Base-by-base conservation (phyloP, 1,284 basidiomycete species). In the Cryptococcus hybrid region DNA sequence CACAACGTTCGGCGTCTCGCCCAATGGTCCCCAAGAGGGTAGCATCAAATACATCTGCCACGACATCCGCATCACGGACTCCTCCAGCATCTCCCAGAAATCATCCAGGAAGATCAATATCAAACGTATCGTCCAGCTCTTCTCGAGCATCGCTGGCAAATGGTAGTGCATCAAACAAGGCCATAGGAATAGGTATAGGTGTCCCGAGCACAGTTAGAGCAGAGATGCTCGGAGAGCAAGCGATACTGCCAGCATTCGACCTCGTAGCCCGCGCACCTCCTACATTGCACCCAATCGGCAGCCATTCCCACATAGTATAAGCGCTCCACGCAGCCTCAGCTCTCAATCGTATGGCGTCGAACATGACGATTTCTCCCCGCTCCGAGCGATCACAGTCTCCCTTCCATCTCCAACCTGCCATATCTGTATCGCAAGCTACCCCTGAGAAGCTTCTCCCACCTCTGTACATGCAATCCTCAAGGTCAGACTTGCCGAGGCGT, bases 371-470 rank as follows among this genome's bases (percentile, higher is more conserved):
- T 53, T 50, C 15, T 13, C 53, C 8, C n/a, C 56, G 39, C 18
- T 48, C 51, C 4, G 42, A 36, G 5, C 36, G 18, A 37, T 36
- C 46, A 34, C 47, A 39, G n/a, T 36, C 52, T 36, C 30, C 47
- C 47, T 5, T 30, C 8, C 47, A 48, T 45, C 47, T 44, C 18
- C 39, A 46, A 8, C 42, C 46, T 30, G 54, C 56, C n/a, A 45
- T 60, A 5, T 52, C 60, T 4, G 52, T 60, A 30, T 59, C 59
- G 8, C 56, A 54, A 18, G 48, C 59, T 7, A 60, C 54, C 45
- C 62, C 59, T 11, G 52, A 50, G 30, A 52, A 44, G n/a, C 47
- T 35, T n/a, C 45, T 44, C 36, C 36, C 54, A 37, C 53, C 52
- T 7, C 48, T 59, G 3, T 57, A 55, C 6, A 54, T 49, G 15